Conservation (phyloP, 768 basidiomycete genomes). For the Pleurotus sapidus region DNA sequence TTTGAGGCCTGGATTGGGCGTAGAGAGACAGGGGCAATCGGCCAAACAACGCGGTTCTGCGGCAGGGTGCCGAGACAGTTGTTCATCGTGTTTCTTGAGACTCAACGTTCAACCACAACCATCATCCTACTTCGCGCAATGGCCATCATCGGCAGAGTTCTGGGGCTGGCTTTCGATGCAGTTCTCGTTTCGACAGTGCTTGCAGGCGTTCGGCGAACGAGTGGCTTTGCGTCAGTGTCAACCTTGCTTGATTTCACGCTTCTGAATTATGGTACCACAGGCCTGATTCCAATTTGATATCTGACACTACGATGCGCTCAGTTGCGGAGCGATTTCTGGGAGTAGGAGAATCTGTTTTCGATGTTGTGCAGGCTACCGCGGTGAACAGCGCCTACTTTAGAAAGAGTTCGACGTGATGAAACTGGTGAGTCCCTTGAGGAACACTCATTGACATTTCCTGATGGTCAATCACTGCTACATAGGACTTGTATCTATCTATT, state of each 20-base stretch:
- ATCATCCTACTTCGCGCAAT: background rate
- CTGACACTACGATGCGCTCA: conserved; percentile 75
- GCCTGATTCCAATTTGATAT: conserved; percentile 61
- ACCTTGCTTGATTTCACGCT: background rate
- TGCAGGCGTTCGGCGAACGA: conserved; percentile 88
- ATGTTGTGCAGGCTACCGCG: conserved; percentile 78
- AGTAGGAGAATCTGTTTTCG: conserved; percentile 87
- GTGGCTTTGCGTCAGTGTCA: conserved; percentile 79
- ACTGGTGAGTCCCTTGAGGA: background rate
- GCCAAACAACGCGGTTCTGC: too few relatives aligned
- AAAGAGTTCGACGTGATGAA: conserved; percentile 17
- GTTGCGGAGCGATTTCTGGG: conserved; percentile 81
- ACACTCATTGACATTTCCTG: background rate
- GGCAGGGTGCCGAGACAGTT: too few relatives aligned
- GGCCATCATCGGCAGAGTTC: conserved; percentile 60
- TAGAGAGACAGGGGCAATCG: too few relatives aligned
- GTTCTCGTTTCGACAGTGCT: conserved; percentile 84
- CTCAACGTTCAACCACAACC: too few relatives aligned
- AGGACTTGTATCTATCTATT: conserved; percentile 4
- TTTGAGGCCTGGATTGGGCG: too few relatives aligned
- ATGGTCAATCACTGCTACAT: background rate
- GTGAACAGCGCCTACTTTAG: conserved; percentile 86
- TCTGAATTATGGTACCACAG: conserved; percentile 31
- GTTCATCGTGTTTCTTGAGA: too few relatives aligned
- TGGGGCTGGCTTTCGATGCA: conserved; percentile 84